phyloP scores from a whole-genome alignment of 2,329 filamentous ascomycete genomes.

The Dactylellina leptospora region DNA sequence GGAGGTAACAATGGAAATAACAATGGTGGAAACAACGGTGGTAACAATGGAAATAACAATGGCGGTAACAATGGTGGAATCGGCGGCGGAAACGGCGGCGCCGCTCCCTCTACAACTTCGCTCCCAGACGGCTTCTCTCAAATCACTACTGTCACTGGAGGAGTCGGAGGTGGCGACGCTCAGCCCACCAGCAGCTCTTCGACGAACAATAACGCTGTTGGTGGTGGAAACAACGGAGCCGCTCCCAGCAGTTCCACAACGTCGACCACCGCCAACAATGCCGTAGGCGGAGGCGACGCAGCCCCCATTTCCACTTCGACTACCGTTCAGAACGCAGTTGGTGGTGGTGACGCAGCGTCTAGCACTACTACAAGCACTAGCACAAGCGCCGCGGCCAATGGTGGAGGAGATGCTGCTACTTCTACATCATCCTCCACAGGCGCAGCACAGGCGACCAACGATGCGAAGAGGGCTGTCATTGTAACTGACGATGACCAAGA shows the following conservation, averaged over 20 bases:
- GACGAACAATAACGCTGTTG: too few relatives aligned
- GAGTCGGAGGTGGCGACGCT: too few relatives aligned
- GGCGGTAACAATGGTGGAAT: background rate
- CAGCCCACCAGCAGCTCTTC: too few relatives aligned
- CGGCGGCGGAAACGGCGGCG: background rate
- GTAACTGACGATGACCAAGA: background rate
- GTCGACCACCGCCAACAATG: background rate
- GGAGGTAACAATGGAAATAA: background rate
- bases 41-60: background rate
- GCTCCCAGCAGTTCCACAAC: too few relatives aligned
- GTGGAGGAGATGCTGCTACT: background rate
- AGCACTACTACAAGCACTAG: background rate
- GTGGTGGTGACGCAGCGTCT: background rate
- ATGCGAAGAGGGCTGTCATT: background rate
- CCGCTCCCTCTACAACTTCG: background rate
- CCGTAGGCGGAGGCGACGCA: background rate
- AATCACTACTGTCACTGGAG: too few relatives aligned
- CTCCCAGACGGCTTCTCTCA: background rate
- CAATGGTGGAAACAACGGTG: background rate
- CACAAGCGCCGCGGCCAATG: background rate
- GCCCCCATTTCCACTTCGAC: background rate
- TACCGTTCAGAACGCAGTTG: background rate
- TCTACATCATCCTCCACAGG: background rate
- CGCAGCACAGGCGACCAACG: background rate
- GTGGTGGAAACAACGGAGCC: too few relatives aligned